phyloP scores from a whole-genome alignment of 1,284 basidiomycete species.

The Puccinia coronata region DNA sequence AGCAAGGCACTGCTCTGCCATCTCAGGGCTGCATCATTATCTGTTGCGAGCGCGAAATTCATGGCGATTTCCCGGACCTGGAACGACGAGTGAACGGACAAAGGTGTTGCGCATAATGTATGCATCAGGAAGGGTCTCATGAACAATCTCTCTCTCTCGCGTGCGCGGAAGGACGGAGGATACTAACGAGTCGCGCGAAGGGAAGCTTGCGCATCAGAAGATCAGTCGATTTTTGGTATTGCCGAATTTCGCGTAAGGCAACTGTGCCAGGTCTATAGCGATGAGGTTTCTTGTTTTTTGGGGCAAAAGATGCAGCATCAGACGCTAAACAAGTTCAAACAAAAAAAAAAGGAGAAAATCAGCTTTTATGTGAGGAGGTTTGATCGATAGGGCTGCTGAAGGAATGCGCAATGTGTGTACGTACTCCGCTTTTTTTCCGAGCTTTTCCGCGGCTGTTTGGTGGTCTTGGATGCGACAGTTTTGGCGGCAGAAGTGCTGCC shows the following conservation, averaged over 20 bases:
- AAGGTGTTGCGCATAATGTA: no score
- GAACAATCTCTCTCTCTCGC: no score
- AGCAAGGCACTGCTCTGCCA: conserved; percentile 90
- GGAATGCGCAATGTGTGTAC: background rate
- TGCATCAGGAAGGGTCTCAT: no score
- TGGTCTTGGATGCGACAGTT: background rate
- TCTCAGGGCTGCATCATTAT: conserved; percentile 67
- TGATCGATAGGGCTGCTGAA: no score
- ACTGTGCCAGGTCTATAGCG: conserved; percentile 56
- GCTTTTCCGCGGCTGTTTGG: conserved; percentile 8
- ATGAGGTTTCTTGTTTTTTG: conserved; percentile 51
- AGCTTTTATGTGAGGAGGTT: no score
- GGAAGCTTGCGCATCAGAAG: conserved; percentile 57
- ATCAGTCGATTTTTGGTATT: conserved; percentile 57
- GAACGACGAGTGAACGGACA: background rate
- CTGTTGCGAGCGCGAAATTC: conserved; percentile 61
- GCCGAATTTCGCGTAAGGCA: conserved; percentile 56
- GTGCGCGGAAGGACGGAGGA: no score
- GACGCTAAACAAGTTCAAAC: background rate
- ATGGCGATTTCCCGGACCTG: conserved; percentile 90
- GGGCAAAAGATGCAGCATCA: background rate
- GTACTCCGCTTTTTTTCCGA: conserved; percentile 6
- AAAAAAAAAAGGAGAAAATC: background rate
- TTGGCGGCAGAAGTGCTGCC: background rate
- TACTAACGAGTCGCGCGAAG: conserved; percentile 49